Percentiles rank a stretch among this genome's conserved stretches.
Conservation (phyloP, 225 moss, liverwort and hornwort genomes). For the Takakia lepidozioides region DNA sequence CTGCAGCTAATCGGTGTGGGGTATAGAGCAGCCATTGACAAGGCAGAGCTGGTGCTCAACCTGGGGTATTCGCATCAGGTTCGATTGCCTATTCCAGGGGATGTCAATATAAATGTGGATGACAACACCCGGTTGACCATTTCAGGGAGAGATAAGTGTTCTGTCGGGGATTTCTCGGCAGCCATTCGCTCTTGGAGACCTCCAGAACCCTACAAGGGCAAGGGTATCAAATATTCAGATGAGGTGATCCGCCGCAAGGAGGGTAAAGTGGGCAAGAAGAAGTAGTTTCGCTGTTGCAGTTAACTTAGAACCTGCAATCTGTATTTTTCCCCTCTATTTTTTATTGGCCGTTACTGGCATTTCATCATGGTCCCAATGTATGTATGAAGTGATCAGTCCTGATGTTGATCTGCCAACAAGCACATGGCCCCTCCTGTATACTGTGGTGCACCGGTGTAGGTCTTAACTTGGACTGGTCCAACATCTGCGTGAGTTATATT, state of each 20-base stretch:
- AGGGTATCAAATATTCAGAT: slow-evolving; percentile 85
- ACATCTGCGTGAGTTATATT: no score
- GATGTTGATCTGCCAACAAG: no score
- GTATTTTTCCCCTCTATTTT: no score
- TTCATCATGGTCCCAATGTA: no score
- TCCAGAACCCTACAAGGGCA: slow-evolving; percentile 99
- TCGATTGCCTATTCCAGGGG: slow-evolving; percentile 65
- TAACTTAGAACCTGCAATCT: no score
- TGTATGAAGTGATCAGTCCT: no score
- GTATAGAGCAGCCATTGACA: slow-evolving; percentile 73
- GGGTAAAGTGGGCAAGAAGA: slow-evolving; percentile 99
- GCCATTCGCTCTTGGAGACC: slow-evolving; percentile 91
- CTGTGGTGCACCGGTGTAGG: no score
- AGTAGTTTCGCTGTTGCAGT: slow-evolving; percentile 26
- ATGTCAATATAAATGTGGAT: slow-evolving; percentile 67
- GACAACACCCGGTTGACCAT: slow-evolving; percentile 74
- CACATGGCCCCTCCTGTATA: no score
- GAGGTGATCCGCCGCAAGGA: slow-evolving; percentile 97
- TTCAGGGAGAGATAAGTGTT: slow-evolving; percentile 92
- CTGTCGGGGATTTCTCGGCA: slow-evolving; percentile 87
- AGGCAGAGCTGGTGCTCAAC: slow-evolving; percentile 62
- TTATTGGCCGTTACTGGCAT: no score
- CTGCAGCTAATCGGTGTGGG: slow-evolving; percentile 95
- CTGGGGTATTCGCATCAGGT: slow-evolving; percentile 97
- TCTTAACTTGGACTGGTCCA: no score